These are phyloP conservation scores for Aspergillus cavernicola DNA, from an alignment of 495 filamentous ascomycete genomes.

Conservation along the genomic window DNA sequence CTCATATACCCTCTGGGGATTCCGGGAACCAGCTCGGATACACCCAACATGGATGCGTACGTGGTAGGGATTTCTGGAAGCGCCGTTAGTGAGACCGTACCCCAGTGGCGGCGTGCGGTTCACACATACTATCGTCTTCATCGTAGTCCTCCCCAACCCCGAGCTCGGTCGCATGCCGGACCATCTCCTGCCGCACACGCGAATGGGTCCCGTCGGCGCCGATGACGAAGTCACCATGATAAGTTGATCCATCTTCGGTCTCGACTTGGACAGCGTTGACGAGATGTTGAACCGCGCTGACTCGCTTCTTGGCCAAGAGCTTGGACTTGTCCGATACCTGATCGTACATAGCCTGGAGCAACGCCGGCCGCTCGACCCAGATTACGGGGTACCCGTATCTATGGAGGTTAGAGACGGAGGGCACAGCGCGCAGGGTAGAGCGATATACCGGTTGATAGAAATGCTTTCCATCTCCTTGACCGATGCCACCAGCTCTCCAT, in stretches of 20 bases:
- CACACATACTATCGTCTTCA: slow-evolving; percentile 19
- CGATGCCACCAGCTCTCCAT: slow-evolving; percentile 10
- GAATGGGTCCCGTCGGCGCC: slow-evolving; percentile 52
- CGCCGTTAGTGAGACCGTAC: too few relatives aligned
- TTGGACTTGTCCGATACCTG: slow-evolving; percentile 14
- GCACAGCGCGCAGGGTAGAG: too few relatives aligned
- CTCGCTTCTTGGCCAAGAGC: slow-evolving; percentile 32
- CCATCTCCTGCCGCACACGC: slow-evolving; percentile 40
- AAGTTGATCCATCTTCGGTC: slow-evolving; percentile 31
- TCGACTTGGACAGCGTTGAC: slow-evolving; percentile 24
- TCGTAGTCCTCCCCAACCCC: slow-evolving; percentile 15
- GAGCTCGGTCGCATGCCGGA: slow-evolving; percentile 12
- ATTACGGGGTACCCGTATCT: slow-evolving; percentile 19
- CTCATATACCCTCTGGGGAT: slow-evolving; percentile 12
- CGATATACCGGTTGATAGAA: too few relatives aligned
- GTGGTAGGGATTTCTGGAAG: slow-evolving; percentile 20
- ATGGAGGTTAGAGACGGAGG: neutral
- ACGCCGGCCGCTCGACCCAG: slow-evolving; percentile 30
- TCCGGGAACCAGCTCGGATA: slow-evolving; percentile 14
- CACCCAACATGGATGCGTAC: slow-evolving; percentile 25
- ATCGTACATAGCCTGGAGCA: slow-evolving; percentile 32
- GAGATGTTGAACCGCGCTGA: slow-evolving; percentile 23
- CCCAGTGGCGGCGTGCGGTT: too few relatives aligned
- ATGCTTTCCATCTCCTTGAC: slow-evolving; percentile 1
- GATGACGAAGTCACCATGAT: slow-evolving; percentile 43